Conservation (phyloP, 306 rosid genomes). For the Echinosophora koreensis region DNA sequence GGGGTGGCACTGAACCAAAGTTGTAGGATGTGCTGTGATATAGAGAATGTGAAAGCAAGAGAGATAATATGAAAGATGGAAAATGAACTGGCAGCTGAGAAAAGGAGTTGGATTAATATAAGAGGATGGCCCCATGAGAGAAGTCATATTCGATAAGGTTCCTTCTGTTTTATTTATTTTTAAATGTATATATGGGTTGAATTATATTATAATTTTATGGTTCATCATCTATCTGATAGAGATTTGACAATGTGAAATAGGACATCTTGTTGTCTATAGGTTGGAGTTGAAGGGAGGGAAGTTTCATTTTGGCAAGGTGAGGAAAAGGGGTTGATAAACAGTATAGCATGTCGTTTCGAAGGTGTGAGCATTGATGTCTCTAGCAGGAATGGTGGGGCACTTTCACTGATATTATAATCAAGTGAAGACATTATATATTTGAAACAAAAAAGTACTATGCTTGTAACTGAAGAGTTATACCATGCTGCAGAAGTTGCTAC, state of each 20-base stretch:
- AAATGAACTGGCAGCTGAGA: constrained; percentile 62
- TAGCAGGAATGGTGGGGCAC: constrained; percentile 56
- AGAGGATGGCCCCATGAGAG: constrained; percentile 52
- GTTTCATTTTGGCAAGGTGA: constrained; percentile 49
- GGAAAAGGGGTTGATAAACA: constrained; percentile 45
- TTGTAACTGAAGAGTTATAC: constrained; percentile 38
- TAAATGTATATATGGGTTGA: constrained; percentile 5
- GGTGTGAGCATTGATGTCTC: constrained; percentile 49
- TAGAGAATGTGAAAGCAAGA: constrained; percentile 45
- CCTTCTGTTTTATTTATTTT: constrained; percentile 12
- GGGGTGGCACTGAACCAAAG: constrained; percentile 46
- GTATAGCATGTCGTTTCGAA: constrained; percentile 55
- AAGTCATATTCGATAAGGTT: constrained; percentile 56
- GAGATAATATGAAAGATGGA: constrained; percentile 52
- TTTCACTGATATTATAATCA: constrained; percentile 38
- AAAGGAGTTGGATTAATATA: constrained; percentile 63
- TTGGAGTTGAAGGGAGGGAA: constrained; percentile 41
- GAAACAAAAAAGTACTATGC: neutral
- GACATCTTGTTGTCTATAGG: constrained; percentile 38
- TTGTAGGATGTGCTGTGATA: constrained; percentile 44
- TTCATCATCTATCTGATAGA: constrained; percentile 31
- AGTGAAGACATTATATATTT: constrained; percentile 30
- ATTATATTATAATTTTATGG: constrained; percentile 40
- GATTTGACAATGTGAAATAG: constrained; percentile 44
- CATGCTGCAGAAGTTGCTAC: neutral